These are phyloP conservation scores for Alternaria brassicae DNA, from an alignment of 2,329 filamentous ascomycete species.

Conservation along the genomic window DNA sequence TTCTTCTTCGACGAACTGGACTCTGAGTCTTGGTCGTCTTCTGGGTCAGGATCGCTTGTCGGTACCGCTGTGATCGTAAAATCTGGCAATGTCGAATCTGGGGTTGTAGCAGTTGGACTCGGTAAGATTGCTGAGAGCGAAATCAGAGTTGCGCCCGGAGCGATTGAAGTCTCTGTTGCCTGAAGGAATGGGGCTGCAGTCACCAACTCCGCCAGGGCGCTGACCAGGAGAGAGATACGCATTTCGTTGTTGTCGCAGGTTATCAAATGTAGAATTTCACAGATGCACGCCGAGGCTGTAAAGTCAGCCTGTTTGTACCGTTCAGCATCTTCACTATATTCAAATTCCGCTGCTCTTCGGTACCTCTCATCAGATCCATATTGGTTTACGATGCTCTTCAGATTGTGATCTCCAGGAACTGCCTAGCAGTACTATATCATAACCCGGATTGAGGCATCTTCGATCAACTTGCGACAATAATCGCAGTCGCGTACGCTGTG, in stretches of 20 bases:
- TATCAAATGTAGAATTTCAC: neutral
- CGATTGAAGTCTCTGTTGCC: neutral
- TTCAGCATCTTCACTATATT: slow-evolving; percentile 7
- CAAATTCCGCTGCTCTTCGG: slow-evolving; percentile 9
- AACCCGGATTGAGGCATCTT: neutral
- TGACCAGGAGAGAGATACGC: slow-evolving; percentile 19
- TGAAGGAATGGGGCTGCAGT: slow-evolving; percentile 21
- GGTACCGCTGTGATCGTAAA: slow-evolving; percentile 27
- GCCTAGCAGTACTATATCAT: slow-evolving; percentile 15
- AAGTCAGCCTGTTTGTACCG: slow-evolving; percentile 11
- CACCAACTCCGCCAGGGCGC: slow-evolving; percentile 11
- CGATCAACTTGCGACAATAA: slow-evolving; percentile 15
- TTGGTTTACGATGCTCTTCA: slow-evolving; percentile 8
- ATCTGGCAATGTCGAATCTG: slow-evolving; percentile 32
- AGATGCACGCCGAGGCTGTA: neutral
- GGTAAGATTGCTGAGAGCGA: slow-evolving; percentile 13
- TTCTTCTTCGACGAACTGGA: slow-evolving; percentile 51
- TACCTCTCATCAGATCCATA: slow-evolving; percentile 13
- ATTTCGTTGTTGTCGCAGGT: slow-evolving; percentile 12
- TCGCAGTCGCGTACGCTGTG: slow-evolving; percentile 1
- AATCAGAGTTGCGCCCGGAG: slow-evolving; percentile 9
- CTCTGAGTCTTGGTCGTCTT: slow-evolving; percentile 8
- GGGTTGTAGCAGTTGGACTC: slow-evolving; percentile 21
- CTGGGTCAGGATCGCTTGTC: slow-evolving; percentile 6
- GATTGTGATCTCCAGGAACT: slow-evolving; percentile 21